Evolutionary conservation across 176 grass and related monocot genomes (phyloP), one percentile per base, ranked within the genome.

Genomic region (Avena sativa): DNA sequence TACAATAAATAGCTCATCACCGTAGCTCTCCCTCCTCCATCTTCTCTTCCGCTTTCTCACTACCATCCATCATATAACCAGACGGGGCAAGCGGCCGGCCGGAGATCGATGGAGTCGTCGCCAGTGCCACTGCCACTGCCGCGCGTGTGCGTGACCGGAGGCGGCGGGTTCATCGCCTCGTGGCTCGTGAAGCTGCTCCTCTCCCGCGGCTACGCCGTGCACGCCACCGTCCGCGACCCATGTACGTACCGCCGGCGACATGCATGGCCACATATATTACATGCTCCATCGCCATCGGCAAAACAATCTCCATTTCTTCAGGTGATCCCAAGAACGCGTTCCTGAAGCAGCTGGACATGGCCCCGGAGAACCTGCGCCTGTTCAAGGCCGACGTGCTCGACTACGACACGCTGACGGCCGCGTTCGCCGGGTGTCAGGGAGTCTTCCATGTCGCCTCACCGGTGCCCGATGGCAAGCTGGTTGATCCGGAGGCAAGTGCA

Each of bases 341-440:
- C 50, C 47, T 95, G 67, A 8, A 73, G 51, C 85, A 36, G 80
- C 62, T 95, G 49, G 91, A 91, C 4, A 50, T 43, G 51, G 89
- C 89, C 4, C 40, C 78, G 20, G 87, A 91, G 56, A 95, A 85
- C 16, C 81, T 95, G 23, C 81, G 74, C 1, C 43, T 95, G 25
- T 88, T 95, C 83, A 91, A 88, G 76, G 91, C 93, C 17, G 78
- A 95, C 79, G 26, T 95, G 71, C 89, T 95, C 25, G 84, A 92
- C 48, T 58, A 72, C 17, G 63, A 63, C 78, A 23, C 78, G 55
- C 63, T 95, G 47, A 36, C 58, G 12, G 49, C 71, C 6, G 89
- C 91, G 4, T 71, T 89, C 51, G 72, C 67, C 1, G 91, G 91
- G 5, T 95, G 91, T 36, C 59, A 85, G 14, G 88, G 83, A 28